phyloP scores from a whole-genome alignment of 441 rosid species.

The Sinapis alba region DNA sequence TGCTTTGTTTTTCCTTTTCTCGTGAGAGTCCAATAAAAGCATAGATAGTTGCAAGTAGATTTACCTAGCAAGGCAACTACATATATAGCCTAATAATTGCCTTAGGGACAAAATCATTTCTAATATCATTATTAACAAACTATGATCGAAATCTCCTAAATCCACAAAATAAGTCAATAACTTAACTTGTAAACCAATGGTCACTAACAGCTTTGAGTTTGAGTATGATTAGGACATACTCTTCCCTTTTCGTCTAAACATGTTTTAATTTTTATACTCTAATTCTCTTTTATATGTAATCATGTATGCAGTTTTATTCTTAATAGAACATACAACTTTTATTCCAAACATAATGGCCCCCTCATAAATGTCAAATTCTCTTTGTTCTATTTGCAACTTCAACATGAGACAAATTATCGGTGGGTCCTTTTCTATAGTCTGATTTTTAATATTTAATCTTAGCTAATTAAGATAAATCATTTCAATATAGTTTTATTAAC shows the following conservation, averaged over 20 bases:
- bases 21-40: conserved; percentile 28
- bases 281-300: background rate
- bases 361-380: conserved; percentile 27
- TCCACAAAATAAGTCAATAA: conserved; percentile 36
- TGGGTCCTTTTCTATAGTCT: conserved; percentile 18
- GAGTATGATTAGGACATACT: conserved; percentile 44
- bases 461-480: background rate
- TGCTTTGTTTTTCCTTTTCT: background rate
- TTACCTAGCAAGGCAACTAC: conserved; percentile 35
- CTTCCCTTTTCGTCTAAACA: conserved; percentile 27
- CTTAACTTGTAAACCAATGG: conserved; percentile 45
- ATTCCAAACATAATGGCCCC: conserved; percentile 36
- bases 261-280: background rate
- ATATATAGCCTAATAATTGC: conserved; percentile 27
- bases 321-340: conserved; percentile 17
- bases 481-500: background rate
- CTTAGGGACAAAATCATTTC: conserved; percentile 26
- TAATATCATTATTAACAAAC: conserved; percentile 31
- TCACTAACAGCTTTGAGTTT: conserved; percentile 41
- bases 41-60: conserved; percentile 33
- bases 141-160: conserved; percentile 31
- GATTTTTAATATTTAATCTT: background rate
- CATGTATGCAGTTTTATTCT: background rate
- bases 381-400: conserved; percentile 26
- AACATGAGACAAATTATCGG: conserved; percentile 24